These are phyloP conservation scores for Pseudogymnoascus sp. DNA, from an alignment of 2,329 filamentous ascomycete species.

Conservation along the genomic window DNA sequence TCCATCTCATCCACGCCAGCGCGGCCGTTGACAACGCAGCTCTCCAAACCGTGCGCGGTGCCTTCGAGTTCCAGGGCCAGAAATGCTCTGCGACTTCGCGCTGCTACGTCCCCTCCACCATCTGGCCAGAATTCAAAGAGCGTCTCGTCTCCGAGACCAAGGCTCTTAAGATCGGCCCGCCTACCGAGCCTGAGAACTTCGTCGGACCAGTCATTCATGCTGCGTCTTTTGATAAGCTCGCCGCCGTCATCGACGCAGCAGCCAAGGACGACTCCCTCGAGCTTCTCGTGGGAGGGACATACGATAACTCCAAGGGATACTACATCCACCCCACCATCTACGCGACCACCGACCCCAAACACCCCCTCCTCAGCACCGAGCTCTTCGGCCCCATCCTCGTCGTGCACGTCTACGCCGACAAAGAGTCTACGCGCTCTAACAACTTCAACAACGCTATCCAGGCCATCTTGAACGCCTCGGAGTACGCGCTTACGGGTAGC, in stretches of 20 bases:
- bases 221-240: constrained; percentile 73
- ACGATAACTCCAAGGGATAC: constrained; percentile 73
- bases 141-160: constrained; percentile 62
- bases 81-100: constrained; percentile 85
- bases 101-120: constrained; percentile 68
- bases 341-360: constrained; percentile 63
- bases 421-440: constrained; percentile 37
- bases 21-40: constrained; percentile 75
- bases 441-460: constrained; percentile 55
- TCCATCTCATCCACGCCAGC: constrained; percentile 72
- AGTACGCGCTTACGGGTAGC: constrained; percentile 72
- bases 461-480: constrained; percentile 63
- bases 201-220: constrained; percentile 83
- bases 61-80: constrained; percentile 87
- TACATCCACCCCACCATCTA: constrained; percentile 83
- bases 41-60: constrained; percentile 75
- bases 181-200: constrained; percentile 67
- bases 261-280: constrained; percentile 68
- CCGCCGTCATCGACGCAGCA: constrained; percentile 70
- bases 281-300: constrained; percentile 67
- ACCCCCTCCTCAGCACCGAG: constrained; percentile 69
- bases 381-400: constrained; percentile 76
- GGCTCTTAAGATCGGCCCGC: constrained; percentile 64
- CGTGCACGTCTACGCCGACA: constrained; percentile 72
- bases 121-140: constrained; percentile 66